Evolutionary conservation across 257 asterid genomes (phyloP), one percentile per base, ranked within the genome.

Genomic region (Lycium barbarum): DNA sequence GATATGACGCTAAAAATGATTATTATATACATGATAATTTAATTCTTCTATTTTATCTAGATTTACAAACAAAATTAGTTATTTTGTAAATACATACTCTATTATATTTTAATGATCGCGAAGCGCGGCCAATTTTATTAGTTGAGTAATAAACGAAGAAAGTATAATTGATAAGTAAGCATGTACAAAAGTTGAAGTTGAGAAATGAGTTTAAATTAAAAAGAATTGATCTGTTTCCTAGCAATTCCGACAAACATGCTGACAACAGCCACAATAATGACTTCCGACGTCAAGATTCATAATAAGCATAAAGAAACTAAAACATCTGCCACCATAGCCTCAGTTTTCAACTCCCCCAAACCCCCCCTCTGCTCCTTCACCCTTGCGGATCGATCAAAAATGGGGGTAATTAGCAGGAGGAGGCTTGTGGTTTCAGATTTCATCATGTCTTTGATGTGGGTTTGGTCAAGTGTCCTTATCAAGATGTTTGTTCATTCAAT

Each of bases 401-500:
- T 82, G 88, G 85, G 63, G 85, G 26, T 53, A 61, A 81, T 76
- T 18, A 66, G 80, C 22, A 66, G 84, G 63, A 86, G 85, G 88
- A 88, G 90, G 81, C 72, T 94, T 83, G 78, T 95, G 81, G 87
- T 82, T n/a, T 92, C 94, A 36, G 98, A 95, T 91, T 91, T 95
- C 88, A 51, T 67, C 10, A 84, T 94, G 89, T 94, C 98, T 7
- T 90, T 95, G 80, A 91, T 91, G 98, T 95, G 97, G 97, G 97
- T 92, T 0, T 93, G 95, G 94, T 94, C 99, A 7, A 85, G 93
- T 87, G 97, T 90, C 78, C 87, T 93, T 65, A 84, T 93, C 85
- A 94, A 91, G 92, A 87, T 95, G 49, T 86, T 91, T 38, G 95
- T 95, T 47, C 88, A 92, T 84, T 74, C 61, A 66, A 47, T 87